Base-by-base conservation (phyloP, 2,329 filamentous ascomycete species). In the Parastagonospora avenae region DNA sequence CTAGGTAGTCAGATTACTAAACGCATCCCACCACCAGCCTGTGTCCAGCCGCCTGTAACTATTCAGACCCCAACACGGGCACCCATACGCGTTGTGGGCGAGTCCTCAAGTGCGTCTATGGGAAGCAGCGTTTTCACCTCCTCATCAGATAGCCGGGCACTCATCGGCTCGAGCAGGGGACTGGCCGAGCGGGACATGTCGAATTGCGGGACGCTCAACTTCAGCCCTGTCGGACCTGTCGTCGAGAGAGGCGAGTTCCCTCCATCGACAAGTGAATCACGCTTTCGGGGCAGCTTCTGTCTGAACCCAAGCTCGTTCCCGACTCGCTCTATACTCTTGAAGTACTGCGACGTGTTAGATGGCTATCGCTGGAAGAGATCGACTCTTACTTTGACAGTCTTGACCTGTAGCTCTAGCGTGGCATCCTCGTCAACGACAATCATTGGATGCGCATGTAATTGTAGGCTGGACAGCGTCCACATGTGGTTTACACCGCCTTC, bases 401-500 rank as follows among this genome's bases (percentile, higher is more conserved):
- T 77, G 62, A 74, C 76, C 59, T 76, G 75, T 37, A 81, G 65
- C 64, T 82, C 72, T 54, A 82, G 46, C 31, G 79, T 77, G 62
- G 78, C 76, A 67, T 93, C 90, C 64, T 93, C 89, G 64, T 95
- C 91, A 39, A 89, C 89, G 8, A 93, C 89, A 59, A 94, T 86
- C 80, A 94, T 85, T 46, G 90, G 87, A 64, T 92, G 88, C 3
- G 85, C 87, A 72, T 94, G 91, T 56, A 93, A 77, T 71, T 95
- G 91, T 36, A 95, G 79, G 47, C 85, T 86, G 8, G 90, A 93
- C 6, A 94, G 81, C 1, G 91, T 93, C 90, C 91, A 95, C 89
- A 93, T 93, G 76, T 94, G 91, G 72, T 92, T 93, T 54, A 95
- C 84, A 28, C 88, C 88, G 49, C 88, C 87, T 73, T 95, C 91